Conservation (phyloP, 2,329 filamentous ascomycete genomes). For the Claviceps sp. region DNA sequence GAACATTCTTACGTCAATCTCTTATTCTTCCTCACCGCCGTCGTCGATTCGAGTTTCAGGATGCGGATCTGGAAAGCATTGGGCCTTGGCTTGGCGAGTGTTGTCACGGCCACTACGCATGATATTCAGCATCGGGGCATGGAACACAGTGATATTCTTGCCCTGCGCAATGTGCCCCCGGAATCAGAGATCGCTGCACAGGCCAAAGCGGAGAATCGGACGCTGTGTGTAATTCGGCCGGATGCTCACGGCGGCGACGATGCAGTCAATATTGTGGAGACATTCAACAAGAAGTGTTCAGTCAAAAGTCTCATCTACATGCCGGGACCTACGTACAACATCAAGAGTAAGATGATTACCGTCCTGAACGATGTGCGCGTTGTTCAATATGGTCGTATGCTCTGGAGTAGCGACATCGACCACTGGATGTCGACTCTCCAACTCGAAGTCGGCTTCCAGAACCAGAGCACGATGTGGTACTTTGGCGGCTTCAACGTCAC, state of each 20-base stretch:
- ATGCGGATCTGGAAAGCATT: not conserved
- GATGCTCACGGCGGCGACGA: constrained; percentile 16
- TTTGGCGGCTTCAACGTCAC: constrained; percentile 39
- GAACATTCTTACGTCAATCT: not conserved
- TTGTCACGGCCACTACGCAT: not conserved
- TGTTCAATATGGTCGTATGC: constrained; percentile 25
- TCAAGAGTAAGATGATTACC: constrained; percentile 22
- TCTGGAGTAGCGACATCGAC: constrained; percentile 30
- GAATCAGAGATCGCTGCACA: not conserved
- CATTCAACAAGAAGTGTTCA: constrained; percentile 19
- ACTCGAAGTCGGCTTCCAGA: constrained; percentile 39
- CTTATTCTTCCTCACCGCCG: not conserved
- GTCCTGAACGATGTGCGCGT: constrained; percentile 26
- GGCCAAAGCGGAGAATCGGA: constrained; percentile 11
- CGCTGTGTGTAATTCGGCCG: constrained; percentile 18
- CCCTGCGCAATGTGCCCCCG: not conserved
- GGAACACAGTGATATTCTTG: constrained; percentile 1
- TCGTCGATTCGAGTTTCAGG: not conserved
- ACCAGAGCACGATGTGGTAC: constrained; percentile 40
- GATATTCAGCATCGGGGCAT: constrained; percentile 1
- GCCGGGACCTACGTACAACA: constrained; percentile 20
- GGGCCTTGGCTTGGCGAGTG: not conserved
- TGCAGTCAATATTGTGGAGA: constrained; percentile 17
- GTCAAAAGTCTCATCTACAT: constrained; percentile 19
- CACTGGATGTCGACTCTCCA: constrained; percentile 38